Base-by-base conservation (phyloP, 2,329 filamentous ascomycete genomes). In the Ceratocystis cacaofunesta region DNA sequence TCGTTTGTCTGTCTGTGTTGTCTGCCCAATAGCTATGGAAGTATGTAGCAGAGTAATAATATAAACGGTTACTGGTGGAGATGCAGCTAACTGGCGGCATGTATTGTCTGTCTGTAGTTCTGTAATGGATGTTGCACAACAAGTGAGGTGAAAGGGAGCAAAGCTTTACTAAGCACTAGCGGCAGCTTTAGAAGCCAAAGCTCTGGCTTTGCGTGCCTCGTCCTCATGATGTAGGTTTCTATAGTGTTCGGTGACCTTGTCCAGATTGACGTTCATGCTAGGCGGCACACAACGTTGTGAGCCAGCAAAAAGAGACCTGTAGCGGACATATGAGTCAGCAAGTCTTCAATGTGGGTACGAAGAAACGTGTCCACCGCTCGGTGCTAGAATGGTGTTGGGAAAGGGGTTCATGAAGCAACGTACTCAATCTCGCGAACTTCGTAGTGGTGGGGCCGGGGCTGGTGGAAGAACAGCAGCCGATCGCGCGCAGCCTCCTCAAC, bases 401-500 rank as follows among this genome's bases (percentile, higher is more conserved):
- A 17, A 48, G 2, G n/a, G 46, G 19, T n/a, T 22, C 57, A 15
- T 15, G 17, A 57, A 66, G 32, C 5, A 41, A 80, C 81, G 68
- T 78, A 85, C 82, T 85, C 82, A 57, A 82, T 82, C 69, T 74
- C 82, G 69, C 78, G 77, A 69, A 84, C 76, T 68, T 84, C 80
- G 69, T 81, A 74, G 69, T 76, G 77, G 72, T 76, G 77, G 72
- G 76, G 76, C 70, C 74, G 71, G 44, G 72, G 73, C 64, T 73
- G 74, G 70, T 79, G 75, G 70, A 77, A 72, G 69, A 84, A 78
- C 63, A 85, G 75, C 69, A 83, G 80, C 71, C 78, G 80, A 75
- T 85, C 82, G 71, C 77, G 79, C 55, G 79, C 80, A 57, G 82
- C 82, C 75, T 84, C 80, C 72, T 84, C 78, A 69, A 80, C 70